Evolutionary conservation across 2,329 filamentous ascomycete species (phyloP), one percentile per base, ranked within the genome.

Genomic region (Exophiala bonariae): DNA sequence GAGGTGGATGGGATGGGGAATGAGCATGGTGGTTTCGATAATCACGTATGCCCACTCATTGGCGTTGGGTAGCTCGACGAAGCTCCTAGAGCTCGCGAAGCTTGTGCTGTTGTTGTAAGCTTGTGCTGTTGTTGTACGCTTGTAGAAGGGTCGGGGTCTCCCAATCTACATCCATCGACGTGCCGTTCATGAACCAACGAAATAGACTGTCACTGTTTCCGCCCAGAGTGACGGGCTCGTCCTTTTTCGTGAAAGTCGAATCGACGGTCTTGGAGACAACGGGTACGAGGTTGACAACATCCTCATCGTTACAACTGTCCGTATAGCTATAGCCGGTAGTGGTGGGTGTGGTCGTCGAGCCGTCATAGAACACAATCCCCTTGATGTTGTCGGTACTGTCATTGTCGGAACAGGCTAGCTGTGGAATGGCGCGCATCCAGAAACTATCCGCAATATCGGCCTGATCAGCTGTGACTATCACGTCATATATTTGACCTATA

Each of bases 311-410:
- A 22, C 66, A 26, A 26, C 6, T 83, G 80, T 32, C 77, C 78
- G 35, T 26, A 26, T 74, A 78, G 0, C 79, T 62, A 2, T 56
- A 64, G 33, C 75, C 80, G 66, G 23, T 86, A 69, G 5, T 74
- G 71, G 57, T 83, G 71, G 61, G 52, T 3, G 69, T 63, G 1
- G 63, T 56, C 40, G 67, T 66, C 1, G 69, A 78, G 8, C 72
- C 59, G 34, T 84, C 73, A 62, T 88, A 89, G 67, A 84, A 85
- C 41, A 89, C 73, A 8, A 76, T 80, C 0, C 83, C 85, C 1
- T 81, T 60, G 2, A 79, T 82, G 43, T 74, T 59, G 30, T 51
- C 48, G 23, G 51, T 43, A 19, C 43, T 39, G 18, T 37, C 35
- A 17, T 37, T 74, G 69, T 3, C 75, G 59, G 2, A 69, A 53